Evolutionary conservation across 257 asterid genomes (phyloP), one percentile per base, ranked within the genome.

Genomic region (Primulina tabacum): DNA sequence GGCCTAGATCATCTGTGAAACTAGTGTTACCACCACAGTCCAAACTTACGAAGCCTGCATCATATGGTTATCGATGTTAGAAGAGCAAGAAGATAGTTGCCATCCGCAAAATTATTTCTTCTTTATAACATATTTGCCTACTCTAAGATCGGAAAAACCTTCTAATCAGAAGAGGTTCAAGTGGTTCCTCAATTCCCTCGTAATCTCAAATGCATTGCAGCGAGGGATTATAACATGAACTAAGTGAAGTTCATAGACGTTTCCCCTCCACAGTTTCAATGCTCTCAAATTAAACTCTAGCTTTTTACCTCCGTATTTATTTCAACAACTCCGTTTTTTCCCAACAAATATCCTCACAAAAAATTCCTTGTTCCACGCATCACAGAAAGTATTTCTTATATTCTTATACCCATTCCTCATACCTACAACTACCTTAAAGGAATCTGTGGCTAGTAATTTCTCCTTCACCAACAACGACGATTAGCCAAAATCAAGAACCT

Each of bases 21-120:
- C 81, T 84, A 68, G 70, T 79, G 18, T 82, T 69, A 66, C 99
- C 99, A 40, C 99, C 99, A 76, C 99, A 94, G 72, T 94, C 84
- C 76, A 94, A 65, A 76, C 97, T 94, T 58, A 91, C 79, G 78
- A 94, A 94, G 75, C 99, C 99, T 94, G 90, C 76, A 83, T 67
- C 66, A 61, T 29, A 26, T 33, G 32, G 52, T 71, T 56, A 37
- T 17, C 7, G 40, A 69, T 60, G 35, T 70, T 70, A 67, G 69
- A 50, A 50, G 20, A 14, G 21, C 57, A 50, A 14, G 57, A 50
- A 50, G 57, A 50, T 50, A 12, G 21, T 50, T 6, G 57, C 21
- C 57, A 17, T 50, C n/a, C 6, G 21, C 57, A 17, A 50, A 50
- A 50, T 17, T 14, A 50, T 16, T 50, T 16, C 21, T 16, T 50